phyloP scores from a whole-genome alignment of 305 asterid species.

The Rubia balearica region DNA sequence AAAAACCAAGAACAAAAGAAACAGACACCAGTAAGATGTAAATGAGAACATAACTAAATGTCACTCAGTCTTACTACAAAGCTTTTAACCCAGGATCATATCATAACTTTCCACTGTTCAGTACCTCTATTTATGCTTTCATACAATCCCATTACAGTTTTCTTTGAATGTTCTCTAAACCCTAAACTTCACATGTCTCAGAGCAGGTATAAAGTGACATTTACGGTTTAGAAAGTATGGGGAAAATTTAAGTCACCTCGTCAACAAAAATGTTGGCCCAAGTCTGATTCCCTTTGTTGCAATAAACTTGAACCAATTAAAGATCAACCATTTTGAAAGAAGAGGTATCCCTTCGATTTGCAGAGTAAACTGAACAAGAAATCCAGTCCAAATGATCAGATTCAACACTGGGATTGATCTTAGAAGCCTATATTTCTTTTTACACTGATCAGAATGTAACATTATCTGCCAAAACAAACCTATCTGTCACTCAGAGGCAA shows the following conservation, averaged over 20 bases:
- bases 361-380: slow-evolving; percentile 63
- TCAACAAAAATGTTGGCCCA: slow-evolving; percentile 76
- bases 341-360: slow-evolving; percentile 94
- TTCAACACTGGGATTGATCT: slow-evolving; percentile 5
- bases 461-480: neutral
- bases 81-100: neutral
- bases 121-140: neutral
- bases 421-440: neutral
- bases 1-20: neutral
- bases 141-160: slow-evolving; percentile 6
- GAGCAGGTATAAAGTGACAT: neutral
- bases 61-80: slow-evolving; percentile 1
- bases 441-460: neutral
- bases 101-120: neutral
- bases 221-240: slow-evolving; percentile 7
- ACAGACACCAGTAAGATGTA: slow-evolving; percentile 1
- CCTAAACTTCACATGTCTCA: neutral
- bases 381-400: slow-evolving; percentile 19
- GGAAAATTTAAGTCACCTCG: slow-evolving; percentile 45
- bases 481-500: slow-evolving; percentile 1
- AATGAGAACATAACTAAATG: neutral
- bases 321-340: slow-evolving; percentile 84
- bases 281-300: slow-evolving; percentile 76
- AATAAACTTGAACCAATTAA: slow-evolving; percentile 78
- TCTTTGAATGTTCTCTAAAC: neutral